Base-by-base conservation (phyloP, 495 filamentous ascomycete genomes). In the Talaromyces thailandensis region DNA sequence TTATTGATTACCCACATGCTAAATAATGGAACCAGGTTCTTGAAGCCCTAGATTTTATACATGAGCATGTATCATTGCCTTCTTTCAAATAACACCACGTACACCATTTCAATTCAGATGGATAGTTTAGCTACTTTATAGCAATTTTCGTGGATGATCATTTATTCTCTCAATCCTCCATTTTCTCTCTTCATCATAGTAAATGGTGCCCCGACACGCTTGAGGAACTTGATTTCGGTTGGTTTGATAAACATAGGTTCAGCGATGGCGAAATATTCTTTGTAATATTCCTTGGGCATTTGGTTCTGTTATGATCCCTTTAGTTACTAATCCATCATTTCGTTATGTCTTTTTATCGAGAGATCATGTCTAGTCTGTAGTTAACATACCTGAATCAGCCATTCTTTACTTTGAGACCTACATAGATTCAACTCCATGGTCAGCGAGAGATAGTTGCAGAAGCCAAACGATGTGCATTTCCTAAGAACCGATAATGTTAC, bases 181-280 rank as follows among this genome's bases (percentile, higher is more conserved):
- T 61, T 28, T n/a, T 62, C 58, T 28, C 63, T 61, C 64, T 77
- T 77, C 12, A 65, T 52, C 63, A 70, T 72, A 4, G 62, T 70
- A 48, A 67, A 75, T 16, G 67, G 70, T 8, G 65, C 60, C 0
- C 75, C 75, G 9, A 79, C 26, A 8, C 74, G 65, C 6, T 75
- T 73, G 2, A 70, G 72, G 35, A 82, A 35, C 62, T 72, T 70
- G n/a, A 69, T 62, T 56, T 78, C 75, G 26, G 73, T 67, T 1
- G 75, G 75, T 60, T 81, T 81, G 51, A 81, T 62, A 62, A 74
- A 81, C 77, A 82, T 73, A 4, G 75, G 73, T 65, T 76, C 71
- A 11, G 80, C 82, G 8, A 70, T 60, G 18, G 69, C 73, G 4
- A 78, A 60, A 60, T 81, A 82, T 37, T 76, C 72, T 29, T 78